These are phyloP conservation scores for Salinomyces thailandicus DNA, from an alignment of 2,329 filamentous ascomycete species.

Conservation along the genomic window DNA sequence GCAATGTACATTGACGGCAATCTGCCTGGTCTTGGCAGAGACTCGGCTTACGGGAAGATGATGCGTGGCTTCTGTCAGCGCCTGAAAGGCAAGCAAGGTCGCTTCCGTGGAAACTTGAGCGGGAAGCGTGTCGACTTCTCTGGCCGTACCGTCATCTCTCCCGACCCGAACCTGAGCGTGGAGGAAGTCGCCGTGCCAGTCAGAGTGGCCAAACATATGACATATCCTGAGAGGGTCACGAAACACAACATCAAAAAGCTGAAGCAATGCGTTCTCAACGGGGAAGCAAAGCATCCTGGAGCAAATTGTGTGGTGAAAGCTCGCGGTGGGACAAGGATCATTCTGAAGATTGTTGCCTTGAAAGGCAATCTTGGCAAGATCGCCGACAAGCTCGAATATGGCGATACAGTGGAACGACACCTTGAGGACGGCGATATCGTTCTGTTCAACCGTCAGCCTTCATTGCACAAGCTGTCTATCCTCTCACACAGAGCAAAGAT, in stretches of 20 bases:
- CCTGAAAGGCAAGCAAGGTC: conserved; percentile 92
- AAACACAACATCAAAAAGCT: conserved; percentile 79
- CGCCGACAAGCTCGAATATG: conserved; percentile 65
- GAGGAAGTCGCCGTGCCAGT: conserved; percentile 88
- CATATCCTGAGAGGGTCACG: conserved; percentile 83
- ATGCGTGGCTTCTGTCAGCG: conserved; percentile 92
- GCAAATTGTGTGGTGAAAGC: conserved; percentile 73
- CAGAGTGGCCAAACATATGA: conserved; percentile 90
- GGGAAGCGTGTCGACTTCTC: conserved; percentile 99
- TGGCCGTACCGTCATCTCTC: conserved; percentile 91
- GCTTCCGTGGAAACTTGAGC: conserved; percentile 91
- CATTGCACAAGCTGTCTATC: conserved; percentile 96
- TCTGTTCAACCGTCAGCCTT: conserved; percentile 95
- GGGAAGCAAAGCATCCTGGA: conserved; percentile 71
- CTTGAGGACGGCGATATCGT: conserved; percentile 92
- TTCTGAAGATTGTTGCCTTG: conserved; percentile 46
- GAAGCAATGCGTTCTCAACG: conserved; percentile 61
- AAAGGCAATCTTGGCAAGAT: conserved; percentile 51
- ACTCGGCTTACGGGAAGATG: conserved; percentile 74
- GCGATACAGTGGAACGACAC: conserved; percentile 88
- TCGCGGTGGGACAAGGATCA: conserved; percentile 58
- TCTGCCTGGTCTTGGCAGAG: conserved; percentile 72
- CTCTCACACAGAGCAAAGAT: conserved; percentile 92
- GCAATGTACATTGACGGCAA: conserved; percentile 98
- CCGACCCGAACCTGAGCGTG: conserved; percentile 86